Conservation (phyloP, 352 stramenopile genomes). For the Pythium coloratum region DNA sequence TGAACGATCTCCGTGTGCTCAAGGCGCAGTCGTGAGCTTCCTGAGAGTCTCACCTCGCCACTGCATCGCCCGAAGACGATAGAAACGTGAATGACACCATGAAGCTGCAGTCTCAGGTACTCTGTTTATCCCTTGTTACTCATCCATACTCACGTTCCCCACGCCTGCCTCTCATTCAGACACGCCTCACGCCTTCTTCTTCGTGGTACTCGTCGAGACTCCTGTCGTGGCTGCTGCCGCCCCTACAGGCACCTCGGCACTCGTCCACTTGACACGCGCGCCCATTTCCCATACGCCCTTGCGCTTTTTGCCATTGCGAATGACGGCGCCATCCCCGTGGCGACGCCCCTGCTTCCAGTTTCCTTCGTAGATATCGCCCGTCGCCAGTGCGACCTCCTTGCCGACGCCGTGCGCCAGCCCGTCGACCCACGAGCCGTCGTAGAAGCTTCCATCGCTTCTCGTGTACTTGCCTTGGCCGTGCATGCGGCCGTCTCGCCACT, state of each 20-base stretch:
- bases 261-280: slow-evolving; percentile 65
- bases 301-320: slow-evolving; percentile 40
- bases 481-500: slow-evolving; percentile 68
- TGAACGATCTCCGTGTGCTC: slow-evolving; percentile 79
- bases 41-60: neutral
- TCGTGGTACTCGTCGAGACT: neutral
- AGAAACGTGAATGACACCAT: neutral
- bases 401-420: slow-evolving; percentile 56
- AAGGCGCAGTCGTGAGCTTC: slow-evolving; percentile 52
- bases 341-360: slow-evolving; percentile 52
- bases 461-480: slow-evolving; percentile 70
- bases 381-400: slow-evolving; percentile 44
- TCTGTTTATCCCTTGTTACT: neutral
- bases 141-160: neutral
- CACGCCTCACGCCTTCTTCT: neutral
- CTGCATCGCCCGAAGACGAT: neutral
- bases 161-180: neutral
- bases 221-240: neutral
- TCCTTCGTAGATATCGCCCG: slow-evolving; percentile 59
- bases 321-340: slow-evolving; percentile 60
- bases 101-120: neutral
- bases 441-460: slow-evolving; percentile 55
- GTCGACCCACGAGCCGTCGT: slow-evolving; percentile 64
- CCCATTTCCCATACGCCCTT: slow-evolving; percentile 62
- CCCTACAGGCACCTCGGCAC: slow-evolving; percentile 42